A percentile compares a stretch with the other conserved stretches of the same genome.
Conservation (phyloP, 2,329 filamentous ascomycete genomes). For the Arthrobotrys entomopaga region DNA sequence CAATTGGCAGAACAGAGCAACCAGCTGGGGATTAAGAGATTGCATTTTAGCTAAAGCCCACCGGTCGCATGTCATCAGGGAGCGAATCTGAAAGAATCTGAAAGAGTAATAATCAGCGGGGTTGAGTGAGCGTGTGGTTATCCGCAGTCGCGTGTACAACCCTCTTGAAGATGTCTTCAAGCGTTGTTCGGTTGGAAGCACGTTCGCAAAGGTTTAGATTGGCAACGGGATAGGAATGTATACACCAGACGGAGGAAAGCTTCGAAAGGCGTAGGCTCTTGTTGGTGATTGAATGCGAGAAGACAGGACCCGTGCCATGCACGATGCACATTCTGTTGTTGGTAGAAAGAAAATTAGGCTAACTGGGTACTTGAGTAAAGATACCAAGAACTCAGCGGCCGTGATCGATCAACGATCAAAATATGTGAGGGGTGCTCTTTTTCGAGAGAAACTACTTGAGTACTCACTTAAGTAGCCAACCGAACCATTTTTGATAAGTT, state of each 20-base stretch:
- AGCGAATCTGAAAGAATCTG: constrained; percentile 31
- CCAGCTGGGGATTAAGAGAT: not conserved
- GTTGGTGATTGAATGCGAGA: constrained; percentile 40
- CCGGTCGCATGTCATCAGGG: constrained; percentile 3
- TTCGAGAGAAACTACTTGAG: too few species aligned
- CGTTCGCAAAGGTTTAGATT: constrained; percentile 2
- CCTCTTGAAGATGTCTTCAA: constrained; percentile 24
- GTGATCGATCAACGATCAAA: too few species aligned
- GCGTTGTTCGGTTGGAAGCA: constrained; percentile 28
- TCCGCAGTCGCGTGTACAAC: constrained; percentile 39
- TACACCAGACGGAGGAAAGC: constrained; percentile 27
- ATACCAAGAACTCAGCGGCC: too few species aligned
- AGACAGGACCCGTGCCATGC: not conserved
- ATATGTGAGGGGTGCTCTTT: too few species aligned
- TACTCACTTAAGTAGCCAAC: too few species aligned
- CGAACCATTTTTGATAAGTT: too few species aligned
- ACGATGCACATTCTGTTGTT: not conserved
- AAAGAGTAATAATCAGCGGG: constrained; percentile 25
- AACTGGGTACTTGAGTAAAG: not conserved
- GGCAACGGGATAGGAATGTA: constrained; percentile 45
- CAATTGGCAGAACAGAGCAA: constrained; percentile 5
- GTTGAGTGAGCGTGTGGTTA: not conserved
- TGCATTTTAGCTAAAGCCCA: constrained; percentile 13
- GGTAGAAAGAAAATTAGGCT: not conserved
- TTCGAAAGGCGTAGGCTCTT: constrained; percentile 22